Percentiles rank a stretch among this genome's conserved stretches.
Conservation (phyloP, 345 rosid genomes). For the Syzygium aromaticum region DNA sequence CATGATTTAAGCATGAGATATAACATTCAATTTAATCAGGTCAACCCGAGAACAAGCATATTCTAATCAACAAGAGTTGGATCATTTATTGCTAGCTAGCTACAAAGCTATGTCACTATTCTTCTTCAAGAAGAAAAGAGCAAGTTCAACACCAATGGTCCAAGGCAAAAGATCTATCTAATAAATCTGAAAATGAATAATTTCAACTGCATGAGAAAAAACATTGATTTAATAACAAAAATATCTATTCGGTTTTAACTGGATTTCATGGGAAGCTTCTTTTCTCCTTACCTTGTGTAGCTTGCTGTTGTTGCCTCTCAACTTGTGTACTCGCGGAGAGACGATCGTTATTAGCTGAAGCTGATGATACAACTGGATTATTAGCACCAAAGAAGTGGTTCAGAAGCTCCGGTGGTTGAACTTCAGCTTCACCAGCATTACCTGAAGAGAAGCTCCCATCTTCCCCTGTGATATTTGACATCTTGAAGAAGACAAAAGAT, state of each 20-base stretch:
- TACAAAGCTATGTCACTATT: background rate
- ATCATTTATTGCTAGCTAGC: background rate
- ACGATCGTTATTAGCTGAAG: background rate
- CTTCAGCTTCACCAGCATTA: background rate
- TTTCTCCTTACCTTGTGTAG: background rate
- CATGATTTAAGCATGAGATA: background rate
- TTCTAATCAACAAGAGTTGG: too few relatives aligned
- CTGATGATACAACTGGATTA: background rate
- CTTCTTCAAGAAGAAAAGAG: background rate
- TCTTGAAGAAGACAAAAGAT: background rate
- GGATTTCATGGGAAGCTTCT: conserved; percentile 2
- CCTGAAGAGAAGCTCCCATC: conserved; percentile 1
- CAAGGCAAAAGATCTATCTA: background rate
- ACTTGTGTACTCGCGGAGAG: background rate
- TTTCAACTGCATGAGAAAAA: background rate
- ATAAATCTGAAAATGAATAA: background rate
- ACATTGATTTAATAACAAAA: background rate
- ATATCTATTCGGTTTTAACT: background rate
- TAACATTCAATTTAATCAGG: background rate
- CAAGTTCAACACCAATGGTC: background rate
- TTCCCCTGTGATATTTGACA: conserved; percentile 7
- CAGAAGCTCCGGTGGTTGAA: background rate
- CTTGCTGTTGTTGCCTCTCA: background rate
- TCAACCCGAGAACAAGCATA: background rate
- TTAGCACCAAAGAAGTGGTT: background rate